phyloP scores from a whole-genome alignment of 2,329 filamentous ascomycete species.

The Furcasterigmium sp. region DNA sequence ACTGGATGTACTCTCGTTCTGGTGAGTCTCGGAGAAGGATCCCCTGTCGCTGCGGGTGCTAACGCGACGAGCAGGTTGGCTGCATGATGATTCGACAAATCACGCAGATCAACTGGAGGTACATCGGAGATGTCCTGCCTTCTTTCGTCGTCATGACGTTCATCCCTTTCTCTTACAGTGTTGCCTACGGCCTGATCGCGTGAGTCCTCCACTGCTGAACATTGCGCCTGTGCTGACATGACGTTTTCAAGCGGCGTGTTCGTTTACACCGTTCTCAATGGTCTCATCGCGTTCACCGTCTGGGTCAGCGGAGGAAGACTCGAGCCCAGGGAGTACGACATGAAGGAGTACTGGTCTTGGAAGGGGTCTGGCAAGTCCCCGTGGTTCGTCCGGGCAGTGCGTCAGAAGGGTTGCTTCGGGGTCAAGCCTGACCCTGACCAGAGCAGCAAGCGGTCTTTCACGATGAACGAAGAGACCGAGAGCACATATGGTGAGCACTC shows the following conservation, averaged over 20 bases:
- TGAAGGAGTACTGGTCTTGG: constrained; percentile 53
- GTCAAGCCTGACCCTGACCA: constrained; percentile 15
- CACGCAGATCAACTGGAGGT: constrained; percentile 70
- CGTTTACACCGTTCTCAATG: constrained; percentile 45
- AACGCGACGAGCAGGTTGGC: constrained; percentile 46
- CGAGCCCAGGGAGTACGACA: constrained; percentile 45
- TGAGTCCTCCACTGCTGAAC: constrained; percentile 28
- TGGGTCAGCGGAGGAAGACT: constrained; percentile 34
- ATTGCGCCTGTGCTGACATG: background rate
- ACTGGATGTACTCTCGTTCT: constrained; percentile 70
- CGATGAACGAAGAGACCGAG: constrained; percentile 10
- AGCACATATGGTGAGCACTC: constrained; percentile 9
- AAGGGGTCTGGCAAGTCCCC: constrained; percentile 40
- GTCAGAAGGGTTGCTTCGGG: constrained; percentile 16
- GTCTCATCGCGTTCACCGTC: constrained; percentile 39
- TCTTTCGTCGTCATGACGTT: constrained; percentile 71
- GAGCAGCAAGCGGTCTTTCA: constrained; percentile 12
- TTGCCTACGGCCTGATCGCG: constrained; percentile 73
- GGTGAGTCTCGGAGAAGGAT: constrained; percentile 28
- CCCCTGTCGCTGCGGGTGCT: background rate
- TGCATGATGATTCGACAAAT: constrained; percentile 75
- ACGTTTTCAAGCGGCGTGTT: constrained; percentile 42
- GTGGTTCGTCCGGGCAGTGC: constrained; percentile 38
- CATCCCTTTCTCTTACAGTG: constrained; percentile 75
- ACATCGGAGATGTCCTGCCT: constrained; percentile 69